A percentile compares a stretch with the other conserved stretches of the same genome.
Evolutionary conservation across 2,329 filamentous ascomycete genomes (phyloP).

Genomic region (Ophiocordyceps camponoti-floridani): DNA sequence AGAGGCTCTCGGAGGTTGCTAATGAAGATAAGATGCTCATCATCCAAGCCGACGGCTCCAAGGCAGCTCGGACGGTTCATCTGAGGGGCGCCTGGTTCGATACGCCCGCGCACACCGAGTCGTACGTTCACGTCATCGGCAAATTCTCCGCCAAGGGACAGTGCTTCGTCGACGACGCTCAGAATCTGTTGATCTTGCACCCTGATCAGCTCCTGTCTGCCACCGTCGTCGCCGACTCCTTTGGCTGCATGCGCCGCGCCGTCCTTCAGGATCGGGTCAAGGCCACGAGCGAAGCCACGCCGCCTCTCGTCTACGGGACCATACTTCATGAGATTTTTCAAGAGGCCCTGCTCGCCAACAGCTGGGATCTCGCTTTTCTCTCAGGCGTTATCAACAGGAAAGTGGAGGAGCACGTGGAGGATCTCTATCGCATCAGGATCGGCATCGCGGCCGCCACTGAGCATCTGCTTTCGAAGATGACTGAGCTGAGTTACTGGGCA

Average conservation of each 20-base stretch:
- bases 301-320: slow-evolving; percentile 77
- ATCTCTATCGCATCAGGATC: slow-evolving; percentile 74
- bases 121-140: slow-evolving; percentile 77
- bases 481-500: slow-evolving; percentile 70
- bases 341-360: slow-evolving; percentile 65
- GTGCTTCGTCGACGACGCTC: slow-evolving; percentile 66
- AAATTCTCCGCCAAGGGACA: slow-evolving; percentile 50
- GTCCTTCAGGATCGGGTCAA: slow-evolving; percentile 93
- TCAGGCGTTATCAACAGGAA: slow-evolving; percentile 46
- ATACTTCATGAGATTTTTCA: slow-evolving; percentile 94
- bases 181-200: slow-evolving; percentile 78
- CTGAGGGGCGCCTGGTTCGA: slow-evolving; percentile 78
- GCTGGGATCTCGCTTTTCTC: slow-evolving; percentile 59
- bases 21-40: slow-evolving; percentile 44
- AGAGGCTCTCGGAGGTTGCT: slow-evolving; percentile 1
- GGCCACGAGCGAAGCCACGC: slow-evolving; percentile 62
- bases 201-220: slow-evolving; percentile 91
- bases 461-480: slow-evolving; percentile 68
- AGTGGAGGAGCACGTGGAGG: slow-evolving; percentile 66
- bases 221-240: slow-evolving; percentile 91
- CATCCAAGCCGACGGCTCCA: slow-evolving; percentile 63
- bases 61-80: slow-evolving; percentile 47
- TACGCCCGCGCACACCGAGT: slow-evolving; percentile 54
- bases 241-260: slow-evolving; percentile 75
- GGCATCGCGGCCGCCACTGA: slow-evolving; percentile 55